Conservation (phyloP, 75 land plant genomes). For the Picea sitchensis region DNA sequence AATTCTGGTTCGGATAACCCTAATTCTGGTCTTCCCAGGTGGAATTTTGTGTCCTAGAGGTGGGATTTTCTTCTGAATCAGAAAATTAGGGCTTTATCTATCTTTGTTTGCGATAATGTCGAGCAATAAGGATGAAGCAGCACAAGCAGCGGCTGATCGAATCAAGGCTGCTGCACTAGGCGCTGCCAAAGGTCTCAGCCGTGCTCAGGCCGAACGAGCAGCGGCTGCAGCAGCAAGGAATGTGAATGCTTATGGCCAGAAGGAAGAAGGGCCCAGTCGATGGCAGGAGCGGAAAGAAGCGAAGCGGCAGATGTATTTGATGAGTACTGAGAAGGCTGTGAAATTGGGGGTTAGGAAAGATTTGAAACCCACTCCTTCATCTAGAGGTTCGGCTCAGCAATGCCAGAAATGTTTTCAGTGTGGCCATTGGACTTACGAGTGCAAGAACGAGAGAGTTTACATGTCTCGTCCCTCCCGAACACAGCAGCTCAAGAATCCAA, state of each 20-base stretch:
- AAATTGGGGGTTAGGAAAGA: slow-evolving; percentile 81
- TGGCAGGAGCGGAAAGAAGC: slow-evolving; percentile 98
- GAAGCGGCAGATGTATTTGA: slow-evolving; percentile 94
- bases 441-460: slow-evolving; percentile 74
- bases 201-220: slow-evolving; percentile 91
- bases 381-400: slow-evolving; percentile 54
- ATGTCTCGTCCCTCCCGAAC: too few relatives aligned
- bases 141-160: slow-evolving; percentile 76
- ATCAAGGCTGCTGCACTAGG: slow-evolving; percentile 79
- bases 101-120: slow-evolving; percentile 33
- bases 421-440: slow-evolving; percentile 95
- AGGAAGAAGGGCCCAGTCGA: slow-evolving; percentile 96
- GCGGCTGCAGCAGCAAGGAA: slow-evolving; percentile 89
- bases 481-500: too few relatives aligned
- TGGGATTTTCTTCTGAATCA: too few relatives aligned
- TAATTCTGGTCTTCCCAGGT: too few relatives aligned
- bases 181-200: slow-evolving; percentile 88
- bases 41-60: too few relatives aligned
- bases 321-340: slow-evolving; percentile 94
- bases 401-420: slow-evolving; percentile 90
- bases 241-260: slow-evolving; percentile 96
- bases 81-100: too few relatives aligned
- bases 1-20: too few relatives aligned
- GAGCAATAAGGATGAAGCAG: slow-evolving; percentile 76
- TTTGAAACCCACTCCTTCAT: slow-evolving; percentile 31